A percentile compares a stretch with the other conserved stretches of the same genome.
Evolutionary conservation across 1,284 basidiomycete species (phyloP).

Genomic region (Cryptococcus depauperatus): DNA sequence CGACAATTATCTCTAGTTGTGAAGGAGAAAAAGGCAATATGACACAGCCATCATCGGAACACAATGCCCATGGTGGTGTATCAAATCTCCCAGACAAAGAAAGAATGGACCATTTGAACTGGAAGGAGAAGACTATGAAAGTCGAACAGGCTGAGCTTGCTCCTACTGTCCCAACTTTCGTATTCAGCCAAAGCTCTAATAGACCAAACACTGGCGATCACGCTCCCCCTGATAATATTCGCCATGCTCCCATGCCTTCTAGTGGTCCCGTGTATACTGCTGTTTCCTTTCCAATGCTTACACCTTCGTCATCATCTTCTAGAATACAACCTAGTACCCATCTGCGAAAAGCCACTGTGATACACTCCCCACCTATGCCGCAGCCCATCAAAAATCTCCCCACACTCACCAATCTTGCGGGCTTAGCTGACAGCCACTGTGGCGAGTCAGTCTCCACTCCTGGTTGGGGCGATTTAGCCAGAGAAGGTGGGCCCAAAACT

Average conservation of each 20-base stretch:
- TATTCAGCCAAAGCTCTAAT: neutral
- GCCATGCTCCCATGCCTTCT: neutral
- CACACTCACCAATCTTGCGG: conserved; percentile 21
- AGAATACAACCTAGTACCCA: conserved; percentile 17
- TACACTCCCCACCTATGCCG: conserved; percentile 42
- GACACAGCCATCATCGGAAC: neutral
- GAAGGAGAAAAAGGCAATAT: neutral
- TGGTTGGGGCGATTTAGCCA: conserved; percentile 31
- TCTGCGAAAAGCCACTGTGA: conserved; percentile 25
- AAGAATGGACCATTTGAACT: too few species aligned
- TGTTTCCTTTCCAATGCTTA: neutral
- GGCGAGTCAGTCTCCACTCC: conserved; percentile 13
- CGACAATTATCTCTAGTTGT: conserved; percentile 7
- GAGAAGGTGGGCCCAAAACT: conserved; percentile 31
- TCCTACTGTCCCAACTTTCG: conserved; percentile 1
- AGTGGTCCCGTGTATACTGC: conserved; percentile 1
- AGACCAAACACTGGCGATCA: neutral
- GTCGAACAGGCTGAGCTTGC: neutral
- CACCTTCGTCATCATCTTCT: neutral
- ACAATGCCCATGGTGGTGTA: neutral
- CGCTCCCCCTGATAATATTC: neutral
- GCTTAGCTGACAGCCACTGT: conserved; percentile 10
- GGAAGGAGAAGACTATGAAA: neutral
- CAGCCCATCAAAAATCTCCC: conserved; percentile 44
- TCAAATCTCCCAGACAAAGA: neutral